Conservation (phyloP, 2,329 filamentous ascomycete species). For the Monosporascus sp. region DNA sequence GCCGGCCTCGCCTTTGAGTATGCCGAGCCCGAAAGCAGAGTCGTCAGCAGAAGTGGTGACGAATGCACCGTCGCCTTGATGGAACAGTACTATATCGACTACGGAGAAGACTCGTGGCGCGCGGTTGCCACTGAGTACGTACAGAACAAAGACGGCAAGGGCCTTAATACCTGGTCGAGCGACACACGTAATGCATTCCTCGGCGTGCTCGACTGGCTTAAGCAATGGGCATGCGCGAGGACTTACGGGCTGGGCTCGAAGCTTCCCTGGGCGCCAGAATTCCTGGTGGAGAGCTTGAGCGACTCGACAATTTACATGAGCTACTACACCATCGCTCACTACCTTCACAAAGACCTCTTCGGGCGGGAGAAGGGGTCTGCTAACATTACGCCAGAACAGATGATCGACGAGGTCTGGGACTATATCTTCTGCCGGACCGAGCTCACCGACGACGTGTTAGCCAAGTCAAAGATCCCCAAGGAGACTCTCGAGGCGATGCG, state of each 20-base stretch:
- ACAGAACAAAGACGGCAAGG: slow-evolving; percentile 57
- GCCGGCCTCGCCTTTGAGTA: slow-evolving; percentile 81
- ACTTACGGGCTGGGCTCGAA: slow-evolving; percentile 90
- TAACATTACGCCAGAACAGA: slow-evolving; percentile 73
- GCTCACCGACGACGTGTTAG: slow-evolving; percentile 57
- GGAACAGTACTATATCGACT: slow-evolving; percentile 98
- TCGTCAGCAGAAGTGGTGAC: slow-evolving; percentile 83
- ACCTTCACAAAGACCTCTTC: slow-evolving; percentile 79
- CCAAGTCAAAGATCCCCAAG: slow-evolving; percentile 65
- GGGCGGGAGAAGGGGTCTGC: slow-evolving; percentile 65
- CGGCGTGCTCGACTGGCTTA: slow-evolving; percentile 81
- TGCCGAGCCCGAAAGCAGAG: slow-evolving; percentile 85
- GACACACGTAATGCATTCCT: no score
- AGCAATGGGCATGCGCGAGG: slow-evolving; percentile 90
- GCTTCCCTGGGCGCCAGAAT: slow-evolving; percentile 86
- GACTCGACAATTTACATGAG: slow-evolving; percentile 93
- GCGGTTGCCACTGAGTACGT: slow-evolving; percentile 68
- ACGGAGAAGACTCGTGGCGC: slow-evolving; percentile 87
- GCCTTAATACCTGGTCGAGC: slow-evolving; percentile 56
- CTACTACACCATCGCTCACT: slow-evolving; percentile 63
- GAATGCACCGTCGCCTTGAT: slow-evolving; percentile 90
- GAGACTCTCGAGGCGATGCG: slow-evolving; percentile 73
- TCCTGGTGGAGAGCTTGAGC: slow-evolving; percentile 86
- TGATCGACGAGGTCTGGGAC: slow-evolving; percentile 95
- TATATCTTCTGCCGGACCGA: slow-evolving; percentile 82